These are phyloP conservation scores for Paraurostyla sp. DNA, from an alignment of 73 alveolate genomes.

Conservation along the genomic window DNA sequence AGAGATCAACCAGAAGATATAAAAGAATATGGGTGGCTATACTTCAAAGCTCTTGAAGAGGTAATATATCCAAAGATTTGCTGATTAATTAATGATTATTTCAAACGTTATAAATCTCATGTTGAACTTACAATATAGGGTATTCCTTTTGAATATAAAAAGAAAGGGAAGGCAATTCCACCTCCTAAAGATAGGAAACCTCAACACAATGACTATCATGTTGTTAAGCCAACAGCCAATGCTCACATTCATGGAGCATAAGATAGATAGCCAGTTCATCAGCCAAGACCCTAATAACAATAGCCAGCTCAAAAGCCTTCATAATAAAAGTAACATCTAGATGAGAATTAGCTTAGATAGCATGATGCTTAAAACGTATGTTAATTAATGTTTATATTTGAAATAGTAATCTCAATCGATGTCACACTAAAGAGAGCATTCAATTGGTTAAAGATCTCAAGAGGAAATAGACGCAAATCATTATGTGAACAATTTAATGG, in stretches of 20 bases:
- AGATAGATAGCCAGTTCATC: neutral
- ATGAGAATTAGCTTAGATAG: conserved; percentile 4
- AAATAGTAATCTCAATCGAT: neutral
- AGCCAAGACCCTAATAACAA: neutral
- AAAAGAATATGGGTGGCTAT: conserved; percentile 83
- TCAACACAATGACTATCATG: conserved; percentile 1
- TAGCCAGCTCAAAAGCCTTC: neutral
- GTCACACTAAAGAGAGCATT: neutral
- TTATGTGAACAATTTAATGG: conserved; percentile 41
- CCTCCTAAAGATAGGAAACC: conserved; percentile 58
- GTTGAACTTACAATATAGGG: conserved; percentile 9
- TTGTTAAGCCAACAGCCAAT: neutral
- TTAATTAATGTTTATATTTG: too few species aligned
- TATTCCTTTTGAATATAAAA: conserved; percentile 32
- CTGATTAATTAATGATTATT: neutral
- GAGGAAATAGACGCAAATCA: conserved; percentile 52
- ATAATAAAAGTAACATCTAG: neutral
- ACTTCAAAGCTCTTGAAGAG: conserved; percentile 85
- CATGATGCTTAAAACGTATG: neutral
- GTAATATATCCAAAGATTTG: too few species aligned
- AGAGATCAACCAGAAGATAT: conserved; percentile 94
- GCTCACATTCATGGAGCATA: neutral
- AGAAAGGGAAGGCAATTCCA: conserved; percentile 64
- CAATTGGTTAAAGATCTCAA: conserved; percentile 23
- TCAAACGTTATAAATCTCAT: neutral